Evolutionary conservation across 2,329 filamentous ascomycete species (phyloP), one percentile per base, ranked within the genome.

Genomic region (Phialophora chinensis): DNA sequence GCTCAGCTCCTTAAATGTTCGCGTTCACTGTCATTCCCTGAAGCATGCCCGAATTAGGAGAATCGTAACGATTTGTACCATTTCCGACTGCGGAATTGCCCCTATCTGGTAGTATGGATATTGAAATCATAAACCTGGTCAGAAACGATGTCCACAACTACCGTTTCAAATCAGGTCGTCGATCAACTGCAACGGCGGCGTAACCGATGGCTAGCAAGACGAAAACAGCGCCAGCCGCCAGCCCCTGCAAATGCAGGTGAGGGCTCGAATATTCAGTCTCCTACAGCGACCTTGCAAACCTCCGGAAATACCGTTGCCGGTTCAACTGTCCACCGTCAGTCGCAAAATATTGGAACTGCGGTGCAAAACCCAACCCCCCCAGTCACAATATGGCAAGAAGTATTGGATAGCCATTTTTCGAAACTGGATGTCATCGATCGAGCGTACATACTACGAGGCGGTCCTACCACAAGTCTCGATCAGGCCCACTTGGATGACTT

Each of bases 21-120:
- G 42, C 42, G 20, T 47, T 47, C 42, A 47, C 42, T 47, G 20
- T 47, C 5, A 47, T 47, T 47, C 42, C 42, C 42, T 17, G 42
- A 47, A 47, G 42, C 5, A 47, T 47, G 42, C 42, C 42, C 42
- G 42, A 47, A 47, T 47, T 20, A 47, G 42, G 42, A 47, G 42
- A 47, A 47, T 47, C 42, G 42, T 47, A 47, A 47, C 42, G 42
- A 47, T 47, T 47, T 47, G 42, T 47, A 47, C 42, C 42, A 47
- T 47, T 47, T 47, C 17, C 11, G 42, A 47, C 42, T 47, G 42
- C 42, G 42, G 42, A 47, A 47, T 11, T 47, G 42, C n/a, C 42
- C 42, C 42, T 47, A 47, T 47, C 11, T 47, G 42, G 42, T 47
- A 47, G 42, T 47, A 47, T 47, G 42, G 42, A 47, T 47, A 47